These are phyloP conservation scores for Corymbia calophylla DNA, from an alignment of 441 rosid genomes.

Conservation along the genomic window DNA sequence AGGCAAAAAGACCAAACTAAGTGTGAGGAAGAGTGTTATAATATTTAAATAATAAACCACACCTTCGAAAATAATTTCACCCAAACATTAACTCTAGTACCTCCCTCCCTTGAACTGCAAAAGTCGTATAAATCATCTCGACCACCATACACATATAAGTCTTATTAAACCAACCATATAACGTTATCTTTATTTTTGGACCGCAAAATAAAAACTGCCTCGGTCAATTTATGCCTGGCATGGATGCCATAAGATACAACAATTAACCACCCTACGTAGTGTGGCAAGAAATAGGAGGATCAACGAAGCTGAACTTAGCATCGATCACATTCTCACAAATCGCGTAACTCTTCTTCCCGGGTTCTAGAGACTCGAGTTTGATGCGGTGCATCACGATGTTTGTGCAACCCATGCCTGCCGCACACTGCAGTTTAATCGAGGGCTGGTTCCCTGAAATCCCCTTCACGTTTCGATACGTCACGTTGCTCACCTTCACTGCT, in stretches of 20 bases:
- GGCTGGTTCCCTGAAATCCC: neutral
- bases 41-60: too few relatives aligned
- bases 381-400: neutral
- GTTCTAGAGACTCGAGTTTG: neutral
- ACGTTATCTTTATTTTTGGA: too few relatives aligned
- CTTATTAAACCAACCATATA: too few relatives aligned
- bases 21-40: too few relatives aligned
- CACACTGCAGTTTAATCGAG: neutral
- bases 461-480: neutral
- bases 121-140: too few relatives aligned
- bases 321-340: neutral
- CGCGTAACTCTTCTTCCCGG: neutral
- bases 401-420: neutral
- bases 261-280: neutral
- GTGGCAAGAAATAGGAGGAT: neutral
- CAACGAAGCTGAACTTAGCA: neutral
- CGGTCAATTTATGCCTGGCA: neutral
- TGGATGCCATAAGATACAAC: neutral
- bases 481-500: neutral
- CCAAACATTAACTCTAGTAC: neutral
- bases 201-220: too few relatives aligned
- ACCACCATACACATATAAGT: too few relatives aligned
- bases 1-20: too few relatives aligned
- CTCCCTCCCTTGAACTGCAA: too few relatives aligned
- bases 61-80: neutral